Base-by-base conservation (phyloP, 2,329 filamentous ascomycete genomes). In the Ophiostoma perfectum region DNA sequence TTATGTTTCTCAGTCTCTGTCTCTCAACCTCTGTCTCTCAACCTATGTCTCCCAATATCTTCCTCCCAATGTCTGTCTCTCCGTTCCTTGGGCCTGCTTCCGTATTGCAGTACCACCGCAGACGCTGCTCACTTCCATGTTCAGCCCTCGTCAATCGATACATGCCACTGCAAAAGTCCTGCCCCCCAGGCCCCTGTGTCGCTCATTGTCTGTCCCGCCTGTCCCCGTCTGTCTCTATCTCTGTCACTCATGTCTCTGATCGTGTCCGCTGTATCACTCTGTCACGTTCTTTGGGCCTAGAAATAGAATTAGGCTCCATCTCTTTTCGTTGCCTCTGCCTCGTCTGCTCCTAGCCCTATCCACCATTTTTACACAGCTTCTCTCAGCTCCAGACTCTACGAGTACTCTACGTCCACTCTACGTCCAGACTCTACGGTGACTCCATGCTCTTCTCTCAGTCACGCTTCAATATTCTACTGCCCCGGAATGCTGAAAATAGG, bases 381-480 rank as follows among this genome's bases (percentile, higher is more conserved):
- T 49, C 47, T n/a, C 16, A n/a, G 47, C 47, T 49, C 47, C 18
- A 49, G 47, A 49, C 47, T 49, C 45, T 49, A 7, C 47, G 7
- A 18, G 47, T n/a, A 52, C 47, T 52, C 49, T 47, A 16, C 12
- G n/a, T 16, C 9, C 12, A 47, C 45, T n/a, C 14, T 14, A 16
- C n/a, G 12, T 16, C n/a, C 49, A 55, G 49, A 27, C 49, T 55
- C 42, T 9, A 7, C 49, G 27, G 27, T 1, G 27, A 27, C 27
- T 27, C 27, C 27, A 27, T 52, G 49, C 49, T 18, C 49, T 55
- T 27, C 49, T 18, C 18, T 9, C 49, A 55, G 52, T 38, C 52
- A 58, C 27, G 27, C 27, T 27, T 58, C 52, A 58, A 58, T 58
- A 58, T 58, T 58, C 27, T 58, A 58, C 52, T 58, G 52, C 52